Base-by-base conservation (phyloP, 495 filamentous ascomycete genomes). In the Astrocystis sublimbata region DNA sequence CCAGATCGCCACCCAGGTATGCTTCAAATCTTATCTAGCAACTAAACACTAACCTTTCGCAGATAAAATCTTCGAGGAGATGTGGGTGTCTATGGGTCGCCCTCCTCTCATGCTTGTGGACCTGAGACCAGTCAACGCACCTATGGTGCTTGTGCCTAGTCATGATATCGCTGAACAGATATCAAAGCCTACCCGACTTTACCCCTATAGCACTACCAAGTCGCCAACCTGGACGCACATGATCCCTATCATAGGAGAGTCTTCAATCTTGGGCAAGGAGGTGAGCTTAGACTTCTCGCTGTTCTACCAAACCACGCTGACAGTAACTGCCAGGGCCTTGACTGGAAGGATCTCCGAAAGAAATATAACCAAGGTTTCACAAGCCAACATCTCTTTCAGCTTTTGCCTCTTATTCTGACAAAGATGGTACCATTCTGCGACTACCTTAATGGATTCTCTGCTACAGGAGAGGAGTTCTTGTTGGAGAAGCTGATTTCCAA, bases 101-200 rank as follows among this genome's bases (percentile, higher is more conserved):
- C 64, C 64, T 13, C 55, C 60, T 5, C 30, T 66, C 6, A 26
- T 66, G 19, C 36, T 64, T 61, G 7, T 68, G 2, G 71, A 75
- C 43, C 54, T 73, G 7, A 69, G 72, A 13, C 71, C 74, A 6
- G 46, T 67, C 1, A 61, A 56, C 17, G 35, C 15, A 15, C 62
- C 63, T 0, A 41, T 75, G 47, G 52, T 78, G 15, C 53, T 78
- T 23, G 62, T 80, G 24, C 38, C 69, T 2, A 69, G 73, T 45
- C 76, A 79, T 36, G 69, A 73, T 3, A 57, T 78, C 15, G 73
- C 75, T 10, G 62, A 68, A 4, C 71, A 77, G 38, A 53, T 78
- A 3, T 66, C 70, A 0, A 67, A 63, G 30, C 33, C 62, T 26
- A 66, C 72, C 4, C 73, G 68, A 43, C 19, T 49, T n/a, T 75